A percentile compares a stretch with the other conserved stretches of the same genome.
Evolutionary conservation across 192 early-diverging fungal species (phyloP).

Genomic region (Umbelopsis vinacea): DNA sequence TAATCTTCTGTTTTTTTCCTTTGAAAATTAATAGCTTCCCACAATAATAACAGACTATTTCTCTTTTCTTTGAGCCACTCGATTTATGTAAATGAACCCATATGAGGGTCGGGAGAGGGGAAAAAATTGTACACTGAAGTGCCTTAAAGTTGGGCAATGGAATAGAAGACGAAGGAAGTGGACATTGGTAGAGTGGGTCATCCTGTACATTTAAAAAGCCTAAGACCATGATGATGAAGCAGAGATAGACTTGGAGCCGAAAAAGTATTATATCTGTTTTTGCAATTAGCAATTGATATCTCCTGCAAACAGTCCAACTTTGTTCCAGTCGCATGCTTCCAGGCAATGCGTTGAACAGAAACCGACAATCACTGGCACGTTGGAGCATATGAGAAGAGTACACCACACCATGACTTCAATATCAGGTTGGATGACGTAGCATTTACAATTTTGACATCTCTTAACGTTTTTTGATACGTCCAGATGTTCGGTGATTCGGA

Average conservation of each 20-base stretch:
- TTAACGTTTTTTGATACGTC: neutral
- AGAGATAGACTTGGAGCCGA: too few species aligned
- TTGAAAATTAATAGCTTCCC: neutral
- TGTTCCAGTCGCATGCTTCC: slow-evolving; percentile 4
- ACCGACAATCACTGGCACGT: slow-evolving; percentile 7
- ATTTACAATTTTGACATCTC: slow-evolving; percentile 25
- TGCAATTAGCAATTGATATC: neutral
- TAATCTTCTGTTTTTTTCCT: neutral
- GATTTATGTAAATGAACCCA: neutral
- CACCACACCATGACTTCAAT: slow-evolving; percentile 31
- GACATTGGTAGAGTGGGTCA: too few species aligned
- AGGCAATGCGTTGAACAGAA: slow-evolving; percentile 22
- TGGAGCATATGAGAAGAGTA: neutral
- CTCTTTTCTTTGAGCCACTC: too few species aligned
- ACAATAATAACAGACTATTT: neutral
- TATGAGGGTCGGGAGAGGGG: neutral
- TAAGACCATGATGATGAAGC: too few species aligned
- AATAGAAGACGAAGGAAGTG: neutral
- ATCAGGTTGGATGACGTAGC: slow-evolving; percentile 11
- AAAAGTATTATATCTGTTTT: too few species aligned
- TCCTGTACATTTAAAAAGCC: too few species aligned
- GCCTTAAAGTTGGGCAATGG: neutral
- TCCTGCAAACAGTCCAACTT: neutral
- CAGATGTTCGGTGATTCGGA: neutral
- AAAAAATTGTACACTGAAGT: neutral